phyloP scores from a whole-genome alignment of 805 yeast species.

The Myxozyma melibiosi region DNA sequence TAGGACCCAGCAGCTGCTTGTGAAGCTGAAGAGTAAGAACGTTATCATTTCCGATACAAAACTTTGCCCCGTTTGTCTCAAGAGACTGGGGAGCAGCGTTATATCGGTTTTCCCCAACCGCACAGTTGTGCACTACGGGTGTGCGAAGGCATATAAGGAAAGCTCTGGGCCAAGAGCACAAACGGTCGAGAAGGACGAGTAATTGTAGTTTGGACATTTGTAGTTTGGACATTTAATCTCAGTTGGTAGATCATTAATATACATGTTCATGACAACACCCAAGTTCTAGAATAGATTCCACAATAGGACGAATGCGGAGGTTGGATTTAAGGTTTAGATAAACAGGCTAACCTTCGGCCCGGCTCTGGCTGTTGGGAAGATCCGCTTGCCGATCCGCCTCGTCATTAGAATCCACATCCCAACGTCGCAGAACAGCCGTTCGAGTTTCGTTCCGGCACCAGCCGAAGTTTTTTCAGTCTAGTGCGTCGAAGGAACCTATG shows the following conservation, averaged over 20 bases:
- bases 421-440: too few species aligned
- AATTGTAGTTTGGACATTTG: neutral
- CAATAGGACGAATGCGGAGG: too few species aligned
- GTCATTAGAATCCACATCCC: too few species aligned
- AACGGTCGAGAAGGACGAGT: neutral
- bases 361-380: neutral
- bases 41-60: slow-evolving; percentile 48
- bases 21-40: slow-evolving; percentile 45
- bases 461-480: too few species aligned
- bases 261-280: too few species aligned
- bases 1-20: slow-evolving; percentile 50
- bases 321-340: too few species aligned
- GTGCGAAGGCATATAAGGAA: slow-evolving; percentile 40
- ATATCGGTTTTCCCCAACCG: slow-evolving; percentile 52
- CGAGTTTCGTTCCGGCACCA: neutral
- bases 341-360: too few species aligned
- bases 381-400: neutral
- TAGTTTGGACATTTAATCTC: too few species aligned
- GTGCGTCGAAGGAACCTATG: slow-evolving; percentile 21
- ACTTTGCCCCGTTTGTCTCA: slow-evolving; percentile 62
- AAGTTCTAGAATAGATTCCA: too few species aligned
- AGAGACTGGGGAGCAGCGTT: slow-evolving; percentile 57
- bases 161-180: neutral
- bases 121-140: slow-evolving; percentile 60
- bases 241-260: too few species aligned